Conservation (phyloP, 2,329 filamentous ascomycete species). For the Colletotrichum tanaceti region DNA sequence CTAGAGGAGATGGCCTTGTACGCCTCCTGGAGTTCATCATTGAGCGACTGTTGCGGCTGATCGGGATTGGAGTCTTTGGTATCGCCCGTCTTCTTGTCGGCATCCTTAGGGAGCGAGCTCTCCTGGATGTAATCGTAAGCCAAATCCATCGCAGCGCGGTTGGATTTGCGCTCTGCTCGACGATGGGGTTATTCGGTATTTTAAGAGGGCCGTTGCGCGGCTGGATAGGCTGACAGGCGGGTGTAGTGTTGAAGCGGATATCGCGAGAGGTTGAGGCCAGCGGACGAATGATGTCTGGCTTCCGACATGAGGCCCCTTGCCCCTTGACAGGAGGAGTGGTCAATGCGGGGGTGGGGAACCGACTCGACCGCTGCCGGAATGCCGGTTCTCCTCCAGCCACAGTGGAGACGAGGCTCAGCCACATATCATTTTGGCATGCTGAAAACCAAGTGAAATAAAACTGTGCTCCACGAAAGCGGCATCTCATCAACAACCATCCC, state of each 20-base stretch:
- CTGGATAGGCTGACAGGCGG: slow-evolving; percentile 36
- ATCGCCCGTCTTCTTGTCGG: slow-evolving; percentile 57
- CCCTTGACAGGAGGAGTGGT: slow-evolving; percentile 36
- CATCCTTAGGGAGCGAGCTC: slow-evolving; percentile 74
- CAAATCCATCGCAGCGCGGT: slow-evolving; percentile 77
- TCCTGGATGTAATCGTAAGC: slow-evolving; percentile 98
- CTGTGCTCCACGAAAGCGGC: too few relatives aligned
- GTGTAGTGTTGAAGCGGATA: slow-evolving; percentile 19
- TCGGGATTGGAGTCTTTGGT: slow-evolving; percentile 54
- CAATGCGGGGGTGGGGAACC: too few relatives aligned
- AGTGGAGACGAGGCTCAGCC: too few relatives aligned
- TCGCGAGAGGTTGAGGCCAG: slow-evolving; percentile 28
- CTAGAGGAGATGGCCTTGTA: slow-evolving; percentile 93
- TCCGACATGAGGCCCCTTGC: slow-evolving; percentile 36
- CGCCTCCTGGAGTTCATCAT: slow-evolving; percentile 91
- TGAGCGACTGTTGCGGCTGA: slow-evolving; percentile 70
- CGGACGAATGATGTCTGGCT: slow-evolving; percentile 36
- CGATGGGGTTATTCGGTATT: neutral
- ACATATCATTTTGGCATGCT: too few relatives aligned
- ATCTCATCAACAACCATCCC: too few relatives aligned
- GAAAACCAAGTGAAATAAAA: too few relatives aligned
- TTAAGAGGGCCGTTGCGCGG: slow-evolving; percentile 25
- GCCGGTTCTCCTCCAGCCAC: too few relatives aligned
- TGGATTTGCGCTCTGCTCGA: slow-evolving; percentile 12
- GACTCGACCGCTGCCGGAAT: too few relatives aligned